Conservation (phyloP, 345 rosid genomes). For the Eucalyptus decipiens region DNA sequence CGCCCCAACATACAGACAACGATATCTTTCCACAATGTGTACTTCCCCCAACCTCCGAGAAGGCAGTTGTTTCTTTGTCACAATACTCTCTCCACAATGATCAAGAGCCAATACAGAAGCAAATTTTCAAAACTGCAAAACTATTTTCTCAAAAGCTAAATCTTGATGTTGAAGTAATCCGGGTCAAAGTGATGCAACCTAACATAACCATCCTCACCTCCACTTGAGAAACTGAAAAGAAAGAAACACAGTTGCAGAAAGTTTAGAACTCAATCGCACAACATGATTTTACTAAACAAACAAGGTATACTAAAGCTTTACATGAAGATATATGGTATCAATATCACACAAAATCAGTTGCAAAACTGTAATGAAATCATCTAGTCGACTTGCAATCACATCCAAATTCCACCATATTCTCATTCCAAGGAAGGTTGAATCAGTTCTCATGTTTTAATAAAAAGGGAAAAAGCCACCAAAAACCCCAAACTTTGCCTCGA, state of each 20-base stretch:
- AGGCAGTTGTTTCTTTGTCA: not conserved
- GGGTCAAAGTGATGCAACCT: slow-evolving; percentile 91
- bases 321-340: not conserved
- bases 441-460: not conserved
- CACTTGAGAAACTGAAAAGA: slow-evolving; percentile 70
- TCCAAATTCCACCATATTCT: not conserved
- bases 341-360: not conserved
- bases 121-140: not conserved
- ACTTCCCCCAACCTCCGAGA: not conserved
- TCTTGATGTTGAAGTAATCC: slow-evolving; percentile 74
- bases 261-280: not conserved
- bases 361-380: not conserved
- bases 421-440: not conserved
- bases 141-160: slow-evolving; percentile 6
- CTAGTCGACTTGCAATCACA: not conserved
- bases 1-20: not conserved
- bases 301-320: not conserved
- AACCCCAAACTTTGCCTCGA: too few species aligned
- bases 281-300: not conserved
- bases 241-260: not conserved
- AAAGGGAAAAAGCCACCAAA: too few species aligned
- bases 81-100: not conserved
- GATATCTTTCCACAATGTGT: not conserved
- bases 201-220: slow-evolving; percentile 96
- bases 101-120: not conserved